Percentiles rank a stretch among this genome's conserved stretches.
These are phyloP conservation scores for Lactarius sanguifluus DNA, from an alignment of 768 basidiomycete genomes.

Conservation along the genomic window DNA sequence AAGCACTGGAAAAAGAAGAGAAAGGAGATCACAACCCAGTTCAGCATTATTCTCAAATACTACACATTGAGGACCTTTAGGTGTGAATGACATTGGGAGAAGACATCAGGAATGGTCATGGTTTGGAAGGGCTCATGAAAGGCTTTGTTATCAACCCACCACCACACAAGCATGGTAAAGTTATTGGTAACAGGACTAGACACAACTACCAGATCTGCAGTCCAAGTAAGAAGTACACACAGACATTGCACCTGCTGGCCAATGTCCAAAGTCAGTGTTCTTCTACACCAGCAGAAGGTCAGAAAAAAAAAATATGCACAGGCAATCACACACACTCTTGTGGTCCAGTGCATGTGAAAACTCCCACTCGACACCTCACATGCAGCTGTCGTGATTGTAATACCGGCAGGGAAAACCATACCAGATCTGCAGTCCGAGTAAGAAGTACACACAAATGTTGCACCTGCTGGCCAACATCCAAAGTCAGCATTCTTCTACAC, in stretches of 20 bases:
- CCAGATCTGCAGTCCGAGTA: too few relatives aligned
- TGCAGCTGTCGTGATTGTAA: constrained; percentile 56
- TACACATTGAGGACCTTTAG: too few relatives aligned
- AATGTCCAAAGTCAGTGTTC: constrained; percentile 1
- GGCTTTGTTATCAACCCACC: constrained; percentile 40
- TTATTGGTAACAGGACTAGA: constrained; percentile 37
- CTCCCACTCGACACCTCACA: constrained; percentile 41
- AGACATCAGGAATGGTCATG: too few relatives aligned
- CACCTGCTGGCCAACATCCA: too few relatives aligned
- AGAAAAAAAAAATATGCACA: constrained; percentile 47
- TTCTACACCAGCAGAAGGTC: background rate
- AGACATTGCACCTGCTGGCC: constrained; percentile 53
- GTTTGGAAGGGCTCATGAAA: too few relatives aligned
- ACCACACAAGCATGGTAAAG: constrained; percentile 32
- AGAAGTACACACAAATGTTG: too few relatives aligned
- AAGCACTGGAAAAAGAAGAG: too few relatives aligned
- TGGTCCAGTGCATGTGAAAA: constrained; percentile 56
- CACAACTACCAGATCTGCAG: constrained; percentile 46
- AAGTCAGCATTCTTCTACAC: too few relatives aligned
- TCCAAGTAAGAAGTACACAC: constrained; percentile 43
- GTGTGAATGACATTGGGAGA: too few relatives aligned
- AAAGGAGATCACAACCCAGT: too few relatives aligned
- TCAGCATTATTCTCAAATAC: too few relatives aligned
- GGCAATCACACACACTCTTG: constrained; percentile 54
- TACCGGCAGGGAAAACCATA: constrained; percentile 53